Percentiles rank a stretch among this genome's conserved stretches.
Evolutionary conservation across 1,139 yeast species (phyloP).

Genomic region (Pichia sp.): DNA sequence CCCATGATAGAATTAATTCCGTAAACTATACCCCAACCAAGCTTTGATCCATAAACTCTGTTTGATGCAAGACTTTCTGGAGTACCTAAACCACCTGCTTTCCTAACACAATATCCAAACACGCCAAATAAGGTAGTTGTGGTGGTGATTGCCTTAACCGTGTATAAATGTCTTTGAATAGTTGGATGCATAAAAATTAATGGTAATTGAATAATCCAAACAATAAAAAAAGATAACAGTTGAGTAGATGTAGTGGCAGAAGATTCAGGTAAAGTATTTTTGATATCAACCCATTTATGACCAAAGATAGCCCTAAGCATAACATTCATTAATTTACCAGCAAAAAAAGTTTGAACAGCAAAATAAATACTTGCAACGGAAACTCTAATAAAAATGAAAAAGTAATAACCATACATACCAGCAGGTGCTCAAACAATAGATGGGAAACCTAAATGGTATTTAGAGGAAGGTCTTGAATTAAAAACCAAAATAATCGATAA

Average conservation of each 20-base stretch:
- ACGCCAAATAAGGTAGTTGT: slow-evolving; percentile 74
- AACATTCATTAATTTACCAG: slow-evolving; percentile 67
- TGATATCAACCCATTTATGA: slow-evolving; percentile 43
- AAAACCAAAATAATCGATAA: slow-evolving; percentile 38
- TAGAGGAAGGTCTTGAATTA: slow-evolving; percentile 60
- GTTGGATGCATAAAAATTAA: slow-evolving; percentile 76
- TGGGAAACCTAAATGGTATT: slow-evolving; percentile 68
- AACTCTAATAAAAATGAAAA: slow-evolving; percentile 71
- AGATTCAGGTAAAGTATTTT: slow-evolving; percentile 22
- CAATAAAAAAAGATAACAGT: slow-evolving; percentile 65
- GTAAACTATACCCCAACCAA: slow-evolving; percentile 71
- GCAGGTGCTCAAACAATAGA: slow-evolving; percentile 61
- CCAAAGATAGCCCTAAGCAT: slow-evolving; percentile 63
- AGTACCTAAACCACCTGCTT: slow-evolving; percentile 65
- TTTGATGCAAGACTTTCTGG: slow-evolving; percentile 40
- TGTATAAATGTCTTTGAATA: slow-evolving; percentile 67
- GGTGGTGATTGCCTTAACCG: slow-evolving; percentile 64
- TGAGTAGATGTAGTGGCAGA: slow-evolving; percentile 40
- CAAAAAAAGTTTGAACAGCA: slow-evolving; percentile 71
- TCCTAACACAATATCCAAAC: slow-evolving; percentile 67
- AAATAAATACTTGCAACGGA: slow-evolving; percentile 79
- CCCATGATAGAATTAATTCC: slow-evolving; percentile 54
- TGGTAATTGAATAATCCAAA: slow-evolving; percentile 68
- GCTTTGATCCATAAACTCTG: slow-evolving; percentile 46
- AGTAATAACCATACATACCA: slow-evolving; percentile 65